phyloP scores from a whole-genome alignment of 2,329 filamentous ascomycete genomes.

The Aspergillus costaricaensis region DNA sequence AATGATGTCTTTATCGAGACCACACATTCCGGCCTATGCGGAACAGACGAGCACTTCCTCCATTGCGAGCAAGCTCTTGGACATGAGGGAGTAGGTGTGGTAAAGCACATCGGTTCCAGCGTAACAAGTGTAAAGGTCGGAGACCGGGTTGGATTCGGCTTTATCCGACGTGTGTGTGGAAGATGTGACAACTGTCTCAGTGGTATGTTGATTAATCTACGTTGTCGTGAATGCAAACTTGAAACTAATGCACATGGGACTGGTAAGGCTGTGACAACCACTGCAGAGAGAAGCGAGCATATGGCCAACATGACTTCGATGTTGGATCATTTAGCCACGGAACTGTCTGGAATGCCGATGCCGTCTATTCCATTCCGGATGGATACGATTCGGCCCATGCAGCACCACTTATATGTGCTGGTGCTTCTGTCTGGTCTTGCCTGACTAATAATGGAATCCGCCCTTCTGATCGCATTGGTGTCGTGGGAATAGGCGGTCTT shows the following conservation, averaged over 20 bases:
- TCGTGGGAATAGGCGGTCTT: conserved; percentile 69
- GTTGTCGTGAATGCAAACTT: background rate
- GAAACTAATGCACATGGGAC: background rate
- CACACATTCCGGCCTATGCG: conserved; percentile 26
- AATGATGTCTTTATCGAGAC: conserved; percentile 23
- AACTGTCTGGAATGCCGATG: conserved; percentile 33
- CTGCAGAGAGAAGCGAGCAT: conserved; percentile 25
- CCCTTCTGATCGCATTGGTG: conserved; percentile 67
- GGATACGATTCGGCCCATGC: conserved; percentile 27
- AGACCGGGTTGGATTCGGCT: conserved; percentile 37
- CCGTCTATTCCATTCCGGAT: conserved; percentile 24
- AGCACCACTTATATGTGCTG: conserved; percentile 38
- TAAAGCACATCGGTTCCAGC: conserved; percentile 48
- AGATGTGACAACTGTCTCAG: conserved; percentile 32
- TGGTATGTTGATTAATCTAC: conserved; percentile 4
- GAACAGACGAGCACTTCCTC: conserved; percentile 24
- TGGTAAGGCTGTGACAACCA: conserved; percentile 21
- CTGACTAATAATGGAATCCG: conserved; percentile 62
- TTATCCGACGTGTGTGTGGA: conserved; percentile 29
- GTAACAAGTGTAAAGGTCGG: conserved; percentile 50
- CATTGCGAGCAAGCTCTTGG: conserved; percentile 41
- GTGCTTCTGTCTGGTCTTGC: conserved; percentile 52
- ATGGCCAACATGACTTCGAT: conserved; percentile 30
- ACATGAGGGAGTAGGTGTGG: conserved; percentile 56
- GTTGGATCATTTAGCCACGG: conserved; percentile 33